A percentile compares a stretch with the other conserved stretches of the same genome.
phyloP scores from a whole-genome alignment of 2,329 filamentous ascomycete genomes.

The Colletotrichum navitas region DNA sequence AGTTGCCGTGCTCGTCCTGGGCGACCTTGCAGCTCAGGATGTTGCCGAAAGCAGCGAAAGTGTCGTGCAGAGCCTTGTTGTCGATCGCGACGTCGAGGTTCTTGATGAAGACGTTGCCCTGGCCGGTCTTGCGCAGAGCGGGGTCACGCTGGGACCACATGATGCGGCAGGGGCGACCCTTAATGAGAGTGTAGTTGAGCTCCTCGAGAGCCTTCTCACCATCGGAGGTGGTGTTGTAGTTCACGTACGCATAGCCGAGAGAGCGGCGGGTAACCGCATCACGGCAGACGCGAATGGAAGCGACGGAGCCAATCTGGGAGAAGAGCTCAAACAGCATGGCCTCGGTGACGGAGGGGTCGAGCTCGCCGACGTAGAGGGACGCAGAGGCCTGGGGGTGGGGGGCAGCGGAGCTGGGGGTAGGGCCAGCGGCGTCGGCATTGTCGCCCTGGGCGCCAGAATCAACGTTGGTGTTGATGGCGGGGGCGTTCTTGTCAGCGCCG shows the following conservation, averaged over 20 bases:
- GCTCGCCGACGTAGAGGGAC: constrained; percentile 98
- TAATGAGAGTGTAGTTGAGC: constrained; percentile 99
- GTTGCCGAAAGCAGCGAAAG: constrained; percentile 98
- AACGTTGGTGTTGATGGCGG: constrained; percentile 80
- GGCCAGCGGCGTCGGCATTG: constrained; percentile 73
- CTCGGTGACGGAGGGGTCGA: constrained; percentile 97
- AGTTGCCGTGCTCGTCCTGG: constrained; percentile 95
- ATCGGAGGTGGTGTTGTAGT: constrained; percentile 98
- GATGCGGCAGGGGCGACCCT: constrained; percentile 98
- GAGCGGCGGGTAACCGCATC: constrained; percentile 98
- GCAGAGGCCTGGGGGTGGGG: constrained; percentile 91
- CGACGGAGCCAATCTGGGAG: constrained; percentile 98
- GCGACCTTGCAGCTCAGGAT: constrained; percentile 99
- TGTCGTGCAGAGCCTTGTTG: constrained; percentile 99
- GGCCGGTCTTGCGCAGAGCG: constrained; percentile 97
- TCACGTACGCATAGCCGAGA: constrained; percentile 99
- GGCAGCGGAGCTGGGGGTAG: constrained; percentile 80
- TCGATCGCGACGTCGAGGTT: constrained; percentile 98
- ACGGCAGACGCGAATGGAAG: constrained; percentile 99
- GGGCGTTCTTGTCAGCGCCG: constrained; percentile 73
- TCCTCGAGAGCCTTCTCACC: constrained; percentile 99
- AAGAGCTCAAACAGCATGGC: constrained; percentile 99
- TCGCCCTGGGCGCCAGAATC: constrained; percentile 64
- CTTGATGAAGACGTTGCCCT: constrained; percentile 99
- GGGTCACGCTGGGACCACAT: constrained; percentile 99